These are phyloP conservation scores for Phoenix roebelenii DNA, from an alignment of 176 grass and related monocot genomes.

Conservation along the genomic window DNA sequence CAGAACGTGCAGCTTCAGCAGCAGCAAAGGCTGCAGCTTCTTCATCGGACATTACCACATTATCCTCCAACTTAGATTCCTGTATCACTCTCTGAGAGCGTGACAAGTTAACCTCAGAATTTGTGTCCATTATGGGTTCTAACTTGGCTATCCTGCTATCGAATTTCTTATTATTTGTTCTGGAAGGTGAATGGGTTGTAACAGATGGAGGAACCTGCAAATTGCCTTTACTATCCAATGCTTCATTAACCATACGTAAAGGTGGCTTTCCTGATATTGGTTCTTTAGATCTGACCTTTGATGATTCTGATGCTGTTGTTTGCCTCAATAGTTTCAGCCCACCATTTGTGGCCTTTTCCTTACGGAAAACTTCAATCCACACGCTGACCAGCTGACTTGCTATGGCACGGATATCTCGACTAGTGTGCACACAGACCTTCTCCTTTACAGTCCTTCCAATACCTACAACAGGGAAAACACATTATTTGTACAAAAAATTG, in stretches of 20 bases:
- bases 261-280: conserved; percentile 35
- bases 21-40: conserved; percentile 82
- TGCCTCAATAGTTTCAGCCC: conserved; percentile 53
- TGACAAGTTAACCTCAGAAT: conserved; percentile 40
- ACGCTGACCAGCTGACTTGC: conserved; percentile 83
- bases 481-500: no score
- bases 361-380: conserved; percentile 97
- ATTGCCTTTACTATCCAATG: conserved; percentile 24
- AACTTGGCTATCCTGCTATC: conserved; percentile 54
- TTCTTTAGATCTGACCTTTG: conserved; percentile 44
- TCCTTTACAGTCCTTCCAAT: conserved; percentile 93
- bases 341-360: conserved; percentile 82
- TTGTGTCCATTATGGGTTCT: conserved; percentile 28
- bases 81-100: conserved; percentile 34
- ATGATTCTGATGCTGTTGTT: conserved; percentile 41
- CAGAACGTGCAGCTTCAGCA: conserved; percentile 77
- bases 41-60: conserved; percentile 64
- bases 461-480: conserved; percentile 25
- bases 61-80: conserved; percentile 32
- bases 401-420: conserved; percentile 94
- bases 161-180: conserved; percentile 43
- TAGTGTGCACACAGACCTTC: conserved; percentile 97
- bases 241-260: conserved; percentile 29
- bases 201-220: conserved; percentile 32
- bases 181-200: conserved; percentile 42